Evolutionary conservation across 1,284 basidiomycete genomes (phyloP).

Genomic region (Marasmius sp.): DNA sequence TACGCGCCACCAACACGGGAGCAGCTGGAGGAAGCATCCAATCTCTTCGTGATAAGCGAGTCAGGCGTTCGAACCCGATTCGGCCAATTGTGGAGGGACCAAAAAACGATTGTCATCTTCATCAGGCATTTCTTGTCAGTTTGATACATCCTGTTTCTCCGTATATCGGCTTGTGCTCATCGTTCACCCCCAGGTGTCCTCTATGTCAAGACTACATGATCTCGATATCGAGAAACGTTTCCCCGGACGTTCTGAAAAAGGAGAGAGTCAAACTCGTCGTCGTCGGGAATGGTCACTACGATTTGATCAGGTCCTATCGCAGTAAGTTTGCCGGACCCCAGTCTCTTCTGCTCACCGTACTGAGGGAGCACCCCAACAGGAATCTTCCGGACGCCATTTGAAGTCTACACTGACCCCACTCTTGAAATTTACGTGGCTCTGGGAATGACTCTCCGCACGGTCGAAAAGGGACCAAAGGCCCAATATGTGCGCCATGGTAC

Average conservation of each 20-base stretch:
- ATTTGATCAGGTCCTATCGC: conserved; percentile 61
- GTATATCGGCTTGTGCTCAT: neutral
- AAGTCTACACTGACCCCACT: conserved; percentile 70
- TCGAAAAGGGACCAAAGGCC: conserved; percentile 48
- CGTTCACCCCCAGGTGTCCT: conserved; percentile 41
- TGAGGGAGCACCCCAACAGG: conserved; percentile 27
- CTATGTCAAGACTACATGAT: conserved; percentile 76
- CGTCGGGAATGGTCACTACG: conserved; percentile 67
- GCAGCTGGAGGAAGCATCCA: neutral
- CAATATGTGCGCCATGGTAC: conserved; percentile 59
- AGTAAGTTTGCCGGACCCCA: conserved; percentile 33
- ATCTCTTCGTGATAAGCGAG: neutral
- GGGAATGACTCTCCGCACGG: conserved; percentile 58
- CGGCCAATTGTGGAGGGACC: neutral
- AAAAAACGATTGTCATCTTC: conserved; percentile 64
- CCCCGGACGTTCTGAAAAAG: conserved; percentile 43
- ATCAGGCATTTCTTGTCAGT: conserved; percentile 56
- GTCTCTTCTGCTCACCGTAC: neutral
- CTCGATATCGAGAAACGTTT: conserved; percentile 40
- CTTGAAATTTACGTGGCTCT: conserved; percentile 61
- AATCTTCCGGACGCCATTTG: conserved; percentile 54
- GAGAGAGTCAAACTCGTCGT: conserved; percentile 58
- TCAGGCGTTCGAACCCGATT: neutral
- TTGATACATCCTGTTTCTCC: neutral
- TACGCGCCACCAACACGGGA: neutral